These are phyloP conservation scores for Circinella minor DNA, from an alignment of 371 early-diverging fungal species.

Conservation along the genomic window DNA sequence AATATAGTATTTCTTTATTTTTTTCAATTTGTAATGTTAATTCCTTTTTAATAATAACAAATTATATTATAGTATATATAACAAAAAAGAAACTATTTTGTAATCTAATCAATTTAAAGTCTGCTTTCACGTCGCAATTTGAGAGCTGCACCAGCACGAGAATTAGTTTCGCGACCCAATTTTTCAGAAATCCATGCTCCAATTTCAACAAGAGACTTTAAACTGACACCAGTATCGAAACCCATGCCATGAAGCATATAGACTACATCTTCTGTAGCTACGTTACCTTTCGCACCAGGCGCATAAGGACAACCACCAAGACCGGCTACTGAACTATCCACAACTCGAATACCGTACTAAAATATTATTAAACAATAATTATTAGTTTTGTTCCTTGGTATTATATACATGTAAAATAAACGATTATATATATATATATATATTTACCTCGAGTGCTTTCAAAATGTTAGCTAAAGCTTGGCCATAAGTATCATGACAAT, in stretches of 20 bases:
- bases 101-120: not conserved
- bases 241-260: conserved; percentile 91
- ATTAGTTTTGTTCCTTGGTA: too few species aligned
- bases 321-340: conserved; percentile 94
- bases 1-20: not conserved
- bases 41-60: too few species aligned
- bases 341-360: conserved; percentile 84
- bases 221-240: conserved; percentile 79
- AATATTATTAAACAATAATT: too few species aligned
- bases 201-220: conserved; percentile 70
- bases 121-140: conserved; percentile 19
- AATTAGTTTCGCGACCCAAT: conserved; percentile 64
- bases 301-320: conserved; percentile 98
- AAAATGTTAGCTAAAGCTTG: conserved; percentile 95
- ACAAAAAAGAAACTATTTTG: not conserved
- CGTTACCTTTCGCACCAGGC: conserved; percentile 95
- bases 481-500: conserved; percentile 98
- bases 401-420: too few species aligned
- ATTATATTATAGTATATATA: too few species aligned
- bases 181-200: conserved; percentile 88
- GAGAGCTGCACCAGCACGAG: conserved; percentile 55
- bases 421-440: too few species aligned
- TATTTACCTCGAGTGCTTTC: conserved; percentile 73
- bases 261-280: conserved; percentile 96
- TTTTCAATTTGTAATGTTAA: not conserved